These are phyloP conservation scores for Penicillium sp. DNA, from an alignment of 2,329 filamentous ascomycete genomes.

Conservation along the genomic window DNA sequence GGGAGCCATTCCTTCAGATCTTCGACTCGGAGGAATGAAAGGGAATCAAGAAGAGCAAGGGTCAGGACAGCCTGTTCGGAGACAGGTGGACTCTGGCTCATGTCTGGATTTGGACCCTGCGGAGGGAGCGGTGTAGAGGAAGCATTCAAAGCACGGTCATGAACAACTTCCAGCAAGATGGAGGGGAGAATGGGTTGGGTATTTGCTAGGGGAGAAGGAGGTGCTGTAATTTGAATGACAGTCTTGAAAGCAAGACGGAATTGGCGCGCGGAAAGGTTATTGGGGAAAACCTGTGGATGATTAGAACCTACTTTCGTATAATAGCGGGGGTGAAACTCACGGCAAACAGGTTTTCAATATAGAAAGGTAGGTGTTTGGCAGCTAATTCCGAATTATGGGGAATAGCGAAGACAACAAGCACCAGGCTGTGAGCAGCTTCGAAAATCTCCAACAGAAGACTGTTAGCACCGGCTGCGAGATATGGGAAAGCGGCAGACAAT, in stretches of 20 bases:
- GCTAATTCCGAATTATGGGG: constrained; percentile 73
- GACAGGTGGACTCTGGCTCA: constrained; percentile 33
- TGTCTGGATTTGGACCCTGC: constrained; percentile 37
- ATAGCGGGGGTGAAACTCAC: constrained; percentile 30
- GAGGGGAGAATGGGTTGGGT: constrained; percentile 76
- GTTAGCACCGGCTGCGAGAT: constrained; percentile 64
- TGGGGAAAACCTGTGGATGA: constrained; percentile 63
- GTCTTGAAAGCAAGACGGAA: constrained; percentile 88
- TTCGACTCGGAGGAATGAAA: constrained; percentile 69
- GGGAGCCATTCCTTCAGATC: constrained; percentile 80
- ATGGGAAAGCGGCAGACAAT: constrained; percentile 70
- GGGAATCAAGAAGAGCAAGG: constrained; percentile 74
- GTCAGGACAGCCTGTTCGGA: constrained; percentile 78
- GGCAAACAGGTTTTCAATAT: constrained; percentile 75
- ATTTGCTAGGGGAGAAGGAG: constrained; percentile 72
- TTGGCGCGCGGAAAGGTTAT: constrained; percentile 75
- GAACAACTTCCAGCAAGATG: constrained; percentile 74
- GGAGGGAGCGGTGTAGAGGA: constrained; percentile 51
- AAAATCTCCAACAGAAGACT: constrained; percentile 68
- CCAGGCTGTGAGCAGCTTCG: constrained; percentile 80
- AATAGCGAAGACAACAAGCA: constrained; percentile 76
- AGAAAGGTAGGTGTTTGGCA: constrained; percentile 72
- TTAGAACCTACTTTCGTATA: background rate
- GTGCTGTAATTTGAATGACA: constrained; percentile 75
- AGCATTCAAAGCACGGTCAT: constrained; percentile 61